Evolutionary conservation across 192 early-diverging fungal species (phyloP), one percentile per base, ranked within the genome.

Genomic region (Funneliformis geosporum): DNA sequence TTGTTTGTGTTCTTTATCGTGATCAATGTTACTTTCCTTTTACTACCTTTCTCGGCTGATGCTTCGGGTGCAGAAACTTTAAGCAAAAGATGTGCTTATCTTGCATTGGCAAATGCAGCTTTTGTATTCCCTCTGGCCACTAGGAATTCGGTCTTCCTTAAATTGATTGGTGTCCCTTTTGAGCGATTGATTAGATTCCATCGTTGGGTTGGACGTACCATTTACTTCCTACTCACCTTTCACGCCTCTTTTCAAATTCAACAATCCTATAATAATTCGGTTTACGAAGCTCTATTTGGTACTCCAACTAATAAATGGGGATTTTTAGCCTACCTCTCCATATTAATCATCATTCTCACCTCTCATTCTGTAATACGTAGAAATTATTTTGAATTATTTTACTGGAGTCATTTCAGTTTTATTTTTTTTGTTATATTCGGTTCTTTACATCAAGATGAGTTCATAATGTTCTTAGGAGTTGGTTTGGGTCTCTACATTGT

Each of bases 351-450:
- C 11, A 33, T 77, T 1, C 16, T 67, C 40, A 77, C 60, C 11
- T 65, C 76, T 50, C 61, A 77, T 67, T 28, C 76, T 9, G 38
- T 77, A 39, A 66, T 87, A 42, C 80, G 86, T 44, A 82, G 86
- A 38, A 67, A 76, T n/a, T 69, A 70, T 43, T 87, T 85, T 82
- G 86, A 87, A 69, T 25, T 82, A 0, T 87, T 87, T 76, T 87
- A 83, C 14, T 83, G 81, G 69, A 77, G 75, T 42, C 86, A 87
- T 47, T 78, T 87, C 43, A 66, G 79, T 60, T 81, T 87, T 44
- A n/a, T 85, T 1, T 50, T 82, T 14, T 74, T 79, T 39, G 46
- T 85, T 3, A 74, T 75, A 16, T 79, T 80, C 61, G 79, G 80
- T 60, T 73, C 73, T 50, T 74, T 73, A 27, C 86, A 87, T 39